phyloP scores from a whole-genome alignment of 306 rosid genomes.

The Malus sylvestris region DNA sequence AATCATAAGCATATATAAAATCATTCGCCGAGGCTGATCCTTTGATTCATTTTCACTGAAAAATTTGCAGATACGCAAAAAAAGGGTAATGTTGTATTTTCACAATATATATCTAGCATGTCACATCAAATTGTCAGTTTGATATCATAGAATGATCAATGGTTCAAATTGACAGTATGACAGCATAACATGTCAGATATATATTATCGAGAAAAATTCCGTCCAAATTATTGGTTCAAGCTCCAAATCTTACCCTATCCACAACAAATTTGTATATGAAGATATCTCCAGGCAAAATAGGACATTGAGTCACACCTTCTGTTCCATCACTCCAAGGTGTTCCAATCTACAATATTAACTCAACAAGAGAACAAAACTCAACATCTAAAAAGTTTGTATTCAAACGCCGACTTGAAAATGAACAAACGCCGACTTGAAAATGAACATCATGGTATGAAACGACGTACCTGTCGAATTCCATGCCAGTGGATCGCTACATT shows the following conservation, averaged over 20 bases:
- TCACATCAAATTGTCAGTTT: too few species aligned
- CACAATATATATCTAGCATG: not conserved
- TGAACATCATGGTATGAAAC: not conserved
- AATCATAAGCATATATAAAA: not conserved
- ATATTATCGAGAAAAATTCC: not conserved
- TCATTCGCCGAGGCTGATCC: not conserved
- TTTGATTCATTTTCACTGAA: not conserved
- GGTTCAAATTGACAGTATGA: not conserved
- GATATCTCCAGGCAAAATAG: conserved; percentile 69
- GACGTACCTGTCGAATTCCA: conserved; percentile 72
- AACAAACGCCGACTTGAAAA: not conserved
- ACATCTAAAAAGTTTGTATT: not conserved
- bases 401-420: too few species aligned
- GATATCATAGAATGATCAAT: too few species aligned
- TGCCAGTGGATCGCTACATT: conserved; percentile 92
- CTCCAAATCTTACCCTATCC: conserved; percentile 51
- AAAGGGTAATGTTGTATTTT: not conserved
- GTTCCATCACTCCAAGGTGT: conserved; percentile 97
- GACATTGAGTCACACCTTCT: conserved; percentile 86
- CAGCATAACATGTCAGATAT: not conserved
- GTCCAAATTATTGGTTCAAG: not conserved
- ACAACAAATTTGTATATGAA: conserved; percentile 68
- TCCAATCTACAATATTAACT: conserved; percentile 43
- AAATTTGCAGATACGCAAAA: not conserved
- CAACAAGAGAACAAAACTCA: not conserved